phyloP scores from a whole-genome alignment of 2,329 filamentous ascomycete genomes.

The Pseudophaeomoniella oleicola region DNA sequence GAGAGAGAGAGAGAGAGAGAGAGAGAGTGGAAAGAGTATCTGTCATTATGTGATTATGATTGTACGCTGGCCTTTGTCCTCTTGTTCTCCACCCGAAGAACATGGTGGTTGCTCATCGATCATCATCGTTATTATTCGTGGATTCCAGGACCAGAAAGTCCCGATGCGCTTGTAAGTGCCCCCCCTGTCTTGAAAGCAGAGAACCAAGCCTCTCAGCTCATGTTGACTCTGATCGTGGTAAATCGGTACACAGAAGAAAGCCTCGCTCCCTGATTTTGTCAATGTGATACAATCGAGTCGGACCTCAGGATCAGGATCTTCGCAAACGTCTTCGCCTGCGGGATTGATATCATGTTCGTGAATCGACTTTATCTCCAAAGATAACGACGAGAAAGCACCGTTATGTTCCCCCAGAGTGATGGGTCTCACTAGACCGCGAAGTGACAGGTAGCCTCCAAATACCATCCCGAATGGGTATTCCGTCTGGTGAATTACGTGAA shows the following conservation, averaged over 20 bases:
- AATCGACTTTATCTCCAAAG: background rate
- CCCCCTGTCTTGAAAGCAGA: background rate
- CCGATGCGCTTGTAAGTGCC: background rate
- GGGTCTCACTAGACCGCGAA: background rate
- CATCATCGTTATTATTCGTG: background rate
- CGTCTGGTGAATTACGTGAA: background rate
- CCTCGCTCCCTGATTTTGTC: background rate
- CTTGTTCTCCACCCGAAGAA: background rate
- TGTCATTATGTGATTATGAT: background rate
- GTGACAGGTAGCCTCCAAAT: background rate
- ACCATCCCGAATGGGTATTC: slow-evolving; percentile 1
- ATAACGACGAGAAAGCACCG: background rate
- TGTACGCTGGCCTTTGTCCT: background rate
- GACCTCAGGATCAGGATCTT: background rate
- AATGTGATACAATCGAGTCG: background rate
- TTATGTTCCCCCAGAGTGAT: background rate
- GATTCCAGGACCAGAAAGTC: background rate
- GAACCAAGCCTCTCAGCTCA: slow-evolving; percentile 1
- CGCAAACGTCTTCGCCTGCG: background rate
- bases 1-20: no score
- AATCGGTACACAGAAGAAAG: background rate
- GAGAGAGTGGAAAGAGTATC: background rate
- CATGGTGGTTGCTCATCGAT: background rate
- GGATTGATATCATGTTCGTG: background rate
- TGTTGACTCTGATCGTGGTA: background rate